phyloP scores from a whole-genome alignment of 306 rosid genomes.

The Spatholobus suberectus region DNA sequence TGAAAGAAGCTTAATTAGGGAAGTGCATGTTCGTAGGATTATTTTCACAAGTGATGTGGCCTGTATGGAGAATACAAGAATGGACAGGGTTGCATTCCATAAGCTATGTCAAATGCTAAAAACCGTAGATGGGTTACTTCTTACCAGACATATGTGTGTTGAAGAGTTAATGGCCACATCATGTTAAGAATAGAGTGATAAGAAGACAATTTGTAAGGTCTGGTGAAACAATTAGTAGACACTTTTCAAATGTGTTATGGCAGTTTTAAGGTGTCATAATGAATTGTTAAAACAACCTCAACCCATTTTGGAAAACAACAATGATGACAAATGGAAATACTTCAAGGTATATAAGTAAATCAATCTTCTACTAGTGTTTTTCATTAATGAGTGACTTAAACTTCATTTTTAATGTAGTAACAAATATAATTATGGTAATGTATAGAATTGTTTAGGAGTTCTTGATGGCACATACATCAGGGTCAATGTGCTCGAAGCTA shows the following conservation, averaged over 20 bases:
- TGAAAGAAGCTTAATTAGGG: background rate
- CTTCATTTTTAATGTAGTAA: background rate
- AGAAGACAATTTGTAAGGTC: background rate
- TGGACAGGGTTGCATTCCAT: too few relatives aligned
- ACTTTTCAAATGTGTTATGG: too few relatives aligned
- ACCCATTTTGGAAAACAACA: too few relatives aligned
- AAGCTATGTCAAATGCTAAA: too few relatives aligned
- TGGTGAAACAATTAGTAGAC: too few relatives aligned
- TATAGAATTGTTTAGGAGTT: slow-evolving; percentile 18
- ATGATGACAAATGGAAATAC: too few relatives aligned
- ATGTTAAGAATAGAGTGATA: background rate
- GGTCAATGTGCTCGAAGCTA: background rate
- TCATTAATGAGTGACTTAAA: background rate
- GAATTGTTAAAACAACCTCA: too few relatives aligned
- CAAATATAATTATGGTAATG: background rate
- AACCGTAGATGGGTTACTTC: background rate
- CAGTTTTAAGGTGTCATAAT: background rate
- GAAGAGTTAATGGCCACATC: background rate
- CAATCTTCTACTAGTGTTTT: background rate
- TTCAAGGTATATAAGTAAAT: slow-evolving; percentile 1
- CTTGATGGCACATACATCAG: background rate
- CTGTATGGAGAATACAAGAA: background rate
- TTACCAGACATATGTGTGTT: background rate
- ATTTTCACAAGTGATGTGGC: background rate
- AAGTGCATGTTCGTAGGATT: too few relatives aligned